Evolutionary conservation across 2,329 filamentous ascomycete species (phyloP), one percentile per base, ranked within the genome.

Genomic region (Fusarium sp.): DNA sequence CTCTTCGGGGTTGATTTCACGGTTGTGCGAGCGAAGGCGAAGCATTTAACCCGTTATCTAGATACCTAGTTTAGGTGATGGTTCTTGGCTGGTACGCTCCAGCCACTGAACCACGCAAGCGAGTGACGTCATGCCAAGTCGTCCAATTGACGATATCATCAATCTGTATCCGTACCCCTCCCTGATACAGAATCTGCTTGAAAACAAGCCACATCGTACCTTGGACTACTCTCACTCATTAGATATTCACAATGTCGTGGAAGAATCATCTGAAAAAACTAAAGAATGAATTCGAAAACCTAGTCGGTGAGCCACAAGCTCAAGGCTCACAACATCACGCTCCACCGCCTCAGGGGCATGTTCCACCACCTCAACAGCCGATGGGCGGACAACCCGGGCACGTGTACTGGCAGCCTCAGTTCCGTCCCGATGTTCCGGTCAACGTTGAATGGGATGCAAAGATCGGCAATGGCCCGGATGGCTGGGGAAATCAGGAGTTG

Each of bases 401-500:
- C 18, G 68, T 78, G 3, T 88, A 88, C 76, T 89, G 87, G 87
- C 81, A 81, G 60, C 83, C 87, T 1, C 80, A 79, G 9, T 87
- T 89, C 70, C 75, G 80, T 28, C 80, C 84, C 1, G 76, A 80
- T 15, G 78, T 80, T 4, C 81, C 85, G 0, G 80, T 89, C 5
- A 80, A 79, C 1, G 76, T 79, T 5, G 83, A 88, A 66, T 90
- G 88, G 79, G 78, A 85, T 6, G 83, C 86, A 31, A 86, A 88
- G 74, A 80, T 85, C 46, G 83, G 84, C 28, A 84, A 84, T 34
- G 87, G 87, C 28, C 83, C 82, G n/a, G 83, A 87, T 72, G 87
- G 87, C 38, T 90, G 87, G 87, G 87, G 87, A 22, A 90, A 90
- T 72, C 84, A 87, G 63, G 87, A 90, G 78, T 78, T 86, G 49